Evolutionary conservation across 1,284 basidiomycete species (phyloP).

Genomic region (Cutaneotrichosporon sp.): DNA sequence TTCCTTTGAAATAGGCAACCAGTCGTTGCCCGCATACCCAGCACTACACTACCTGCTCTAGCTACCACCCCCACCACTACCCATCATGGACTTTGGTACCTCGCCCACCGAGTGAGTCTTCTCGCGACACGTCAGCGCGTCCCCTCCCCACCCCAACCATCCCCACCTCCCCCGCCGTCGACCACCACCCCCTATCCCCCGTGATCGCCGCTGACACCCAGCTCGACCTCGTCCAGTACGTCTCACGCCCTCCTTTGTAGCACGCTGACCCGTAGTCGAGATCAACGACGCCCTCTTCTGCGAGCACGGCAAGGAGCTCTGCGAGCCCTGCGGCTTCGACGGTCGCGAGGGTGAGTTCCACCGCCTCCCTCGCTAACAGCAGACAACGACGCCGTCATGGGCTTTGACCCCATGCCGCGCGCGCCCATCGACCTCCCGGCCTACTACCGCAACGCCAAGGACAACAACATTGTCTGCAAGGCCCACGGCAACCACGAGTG

Average conservation of each 20-base stretch:
- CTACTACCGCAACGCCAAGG: conserved; percentile 50
- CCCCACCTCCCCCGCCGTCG: background rate
- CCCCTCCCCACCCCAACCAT: background rate
- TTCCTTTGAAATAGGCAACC: background rate
- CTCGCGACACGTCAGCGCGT: background rate
- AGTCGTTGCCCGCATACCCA: background rate
- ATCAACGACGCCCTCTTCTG: conserved; percentile 56
- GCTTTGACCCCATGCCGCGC: conserved; percentile 47
- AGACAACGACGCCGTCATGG: conserved; percentile 55
- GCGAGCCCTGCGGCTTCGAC: conserved; percentile 35
- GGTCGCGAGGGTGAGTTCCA: conserved; percentile 28
- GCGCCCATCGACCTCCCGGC: conserved; percentile 49
- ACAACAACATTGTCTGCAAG: conserved; percentile 51
- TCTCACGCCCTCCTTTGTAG: background rate
- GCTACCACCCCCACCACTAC: conserved; percentile 5
- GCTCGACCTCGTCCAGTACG: conserved; percentile 29
- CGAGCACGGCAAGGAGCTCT: conserved; percentile 54
- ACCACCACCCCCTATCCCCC: background rate
- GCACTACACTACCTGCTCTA: background rate
- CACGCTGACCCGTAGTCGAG: conserved; percentile 42
- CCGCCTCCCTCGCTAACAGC: background rate
- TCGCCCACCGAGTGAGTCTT: conserved; percentile 50
- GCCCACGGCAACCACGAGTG: conserved; percentile 51
- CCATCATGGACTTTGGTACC: conserved; percentile 39
- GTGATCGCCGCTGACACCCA: conserved; percentile 15